Conservation (phyloP, 2,329 filamentous ascomycete species). For the Penicillium sp. region DNA sequence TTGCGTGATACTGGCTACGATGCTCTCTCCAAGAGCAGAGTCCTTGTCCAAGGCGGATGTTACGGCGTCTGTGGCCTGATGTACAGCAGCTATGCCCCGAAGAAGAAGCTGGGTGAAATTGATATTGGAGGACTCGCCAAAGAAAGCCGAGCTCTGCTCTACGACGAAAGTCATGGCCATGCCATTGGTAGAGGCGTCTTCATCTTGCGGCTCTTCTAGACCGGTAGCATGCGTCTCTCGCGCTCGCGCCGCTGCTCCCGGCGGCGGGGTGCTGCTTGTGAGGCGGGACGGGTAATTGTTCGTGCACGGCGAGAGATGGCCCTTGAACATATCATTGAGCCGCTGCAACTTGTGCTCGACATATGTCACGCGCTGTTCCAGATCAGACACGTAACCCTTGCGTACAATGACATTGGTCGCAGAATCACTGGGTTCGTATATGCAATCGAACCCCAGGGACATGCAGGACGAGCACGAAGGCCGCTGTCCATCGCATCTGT, state of each 20-base stretch:
- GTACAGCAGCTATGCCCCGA: background rate
- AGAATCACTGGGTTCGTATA: constrained; percentile 44
- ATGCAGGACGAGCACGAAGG: constrained; percentile 50
- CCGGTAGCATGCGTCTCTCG: background rate
- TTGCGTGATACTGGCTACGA: no score
- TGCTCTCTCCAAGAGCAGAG: no score
- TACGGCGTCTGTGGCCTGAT: no score
- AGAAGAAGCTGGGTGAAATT: constrained; percentile 22
- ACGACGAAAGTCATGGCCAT: constrained; percentile 44
- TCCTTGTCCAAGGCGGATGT: no score
- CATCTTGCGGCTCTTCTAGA: background rate
- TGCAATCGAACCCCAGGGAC: constrained; percentile 49
- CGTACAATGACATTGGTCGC: constrained; percentile 45
- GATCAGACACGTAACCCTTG: constrained; percentile 39
- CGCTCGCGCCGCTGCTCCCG: background rate
- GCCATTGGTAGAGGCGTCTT: constrained; percentile 39
- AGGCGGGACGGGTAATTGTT: no score
- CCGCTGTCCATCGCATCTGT: constrained; percentile 46
- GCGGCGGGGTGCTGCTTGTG: no score
- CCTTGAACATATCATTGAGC: background rate
- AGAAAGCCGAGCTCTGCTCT: constrained; percentile 42
- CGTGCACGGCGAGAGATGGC: no score
- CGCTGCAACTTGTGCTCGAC: constrained; percentile 30
- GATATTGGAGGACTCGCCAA: constrained; percentile 28
- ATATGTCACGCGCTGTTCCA: constrained; percentile 33